These are phyloP conservation scores for Suhomyces sp. DNA, from an alignment of 805 yeast species.

Conservation along the genomic window DNA sequence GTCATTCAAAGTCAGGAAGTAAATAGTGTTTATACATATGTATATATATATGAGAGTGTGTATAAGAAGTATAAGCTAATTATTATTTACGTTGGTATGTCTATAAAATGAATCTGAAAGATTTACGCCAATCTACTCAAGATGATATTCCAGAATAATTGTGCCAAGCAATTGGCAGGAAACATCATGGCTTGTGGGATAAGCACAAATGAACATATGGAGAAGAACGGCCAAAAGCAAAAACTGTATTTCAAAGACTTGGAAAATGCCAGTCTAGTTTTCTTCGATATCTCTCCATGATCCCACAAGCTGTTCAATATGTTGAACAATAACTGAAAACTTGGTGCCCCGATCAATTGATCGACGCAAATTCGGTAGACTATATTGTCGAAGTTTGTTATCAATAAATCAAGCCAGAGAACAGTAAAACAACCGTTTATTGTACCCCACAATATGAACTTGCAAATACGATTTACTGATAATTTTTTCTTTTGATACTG, in stretches of 20 bases:
- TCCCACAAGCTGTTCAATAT: slow-evolving; percentile 57
- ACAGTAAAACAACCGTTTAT: slow-evolving; percentile 55
- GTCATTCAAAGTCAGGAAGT: slow-evolving; percentile 28
- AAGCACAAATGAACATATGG: slow-evolving; percentile 47
- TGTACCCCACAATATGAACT: slow-evolving; percentile 59
- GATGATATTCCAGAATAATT: slow-evolving; percentile 54
- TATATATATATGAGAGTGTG: background rate
- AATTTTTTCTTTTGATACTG: slow-evolving; percentile 34
- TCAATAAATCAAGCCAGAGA: slow-evolving; percentile 52
- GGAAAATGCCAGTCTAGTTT: slow-evolving; percentile 38
- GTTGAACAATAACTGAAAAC: slow-evolving; percentile 51
- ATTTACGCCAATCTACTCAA: slow-evolving; percentile 29
- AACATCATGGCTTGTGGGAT: slow-evolving; percentile 51
- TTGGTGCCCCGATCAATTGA: slow-evolving; percentile 53
- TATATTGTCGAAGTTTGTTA: slow-evolving; percentile 32
- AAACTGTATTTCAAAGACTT: slow-evolving; percentile 51
- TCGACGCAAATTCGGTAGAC: slow-evolving; percentile 46
- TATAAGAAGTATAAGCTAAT: background rate
- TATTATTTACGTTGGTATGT: background rate
- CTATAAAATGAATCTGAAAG: background rate
- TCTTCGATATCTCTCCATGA: slow-evolving; percentile 34
- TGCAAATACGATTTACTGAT: slow-evolving; percentile 30
- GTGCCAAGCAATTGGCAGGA: slow-evolving; percentile 57
- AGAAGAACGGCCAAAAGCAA: slow-evolving; percentile 59
- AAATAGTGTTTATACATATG: background rate